These are phyloP conservation scores for Daldinia concentrica DNA, from an alignment of 495 filamentous ascomycete genomes.

Conservation along the genomic window DNA sequence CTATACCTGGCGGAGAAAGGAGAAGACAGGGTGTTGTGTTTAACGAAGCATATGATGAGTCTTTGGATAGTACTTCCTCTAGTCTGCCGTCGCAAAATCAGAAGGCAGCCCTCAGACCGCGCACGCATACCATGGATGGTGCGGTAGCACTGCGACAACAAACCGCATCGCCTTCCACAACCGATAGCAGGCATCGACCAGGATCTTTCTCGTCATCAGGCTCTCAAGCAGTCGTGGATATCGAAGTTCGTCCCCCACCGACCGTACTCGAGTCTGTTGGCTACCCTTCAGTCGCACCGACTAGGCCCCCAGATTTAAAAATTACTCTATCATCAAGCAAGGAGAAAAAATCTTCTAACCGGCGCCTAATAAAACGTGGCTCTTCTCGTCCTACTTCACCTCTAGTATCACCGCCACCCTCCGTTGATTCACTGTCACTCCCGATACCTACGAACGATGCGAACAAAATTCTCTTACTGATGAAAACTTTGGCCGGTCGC, in stretches of 20 bases:
- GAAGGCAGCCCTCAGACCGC: constrained; percentile 52
- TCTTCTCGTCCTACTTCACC: constrained; percentile 62
- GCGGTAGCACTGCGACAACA: constrained; percentile 55
- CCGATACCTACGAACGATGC: constrained; percentile 69
- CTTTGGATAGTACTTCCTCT: constrained; percentile 52
- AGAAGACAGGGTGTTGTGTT: constrained; percentile 63
- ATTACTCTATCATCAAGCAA: constrained; percentile 51
- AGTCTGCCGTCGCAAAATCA: constrained; percentile 48
- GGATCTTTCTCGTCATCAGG: constrained; percentile 64
- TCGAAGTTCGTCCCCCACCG: constrained; percentile 49
- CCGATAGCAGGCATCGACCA: constrained; percentile 59
- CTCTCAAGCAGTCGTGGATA: constrained; percentile 51
- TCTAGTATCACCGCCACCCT: constrained; percentile 55
- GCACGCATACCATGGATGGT: constrained; percentile 64
- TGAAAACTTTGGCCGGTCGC: constrained; percentile 72
- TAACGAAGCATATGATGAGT: constrained; percentile 56
- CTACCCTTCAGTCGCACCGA: constrained; percentile 47
- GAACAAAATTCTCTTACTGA: constrained; percentile 70
- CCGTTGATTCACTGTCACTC: constrained; percentile 62
- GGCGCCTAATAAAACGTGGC: constrained; percentile 59
- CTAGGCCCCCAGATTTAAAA: constrained; percentile 51
- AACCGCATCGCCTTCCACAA: constrained; percentile 42
- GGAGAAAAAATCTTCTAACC: constrained; percentile 53
- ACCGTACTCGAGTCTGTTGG: constrained; percentile 52
- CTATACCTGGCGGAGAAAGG: constrained; percentile 50